Evolutionary conservation across 2,329 filamentous ascomycete genomes (phyloP), one percentile per base, ranked within the genome.

Genomic region (Cladosporium sp.): DNA sequence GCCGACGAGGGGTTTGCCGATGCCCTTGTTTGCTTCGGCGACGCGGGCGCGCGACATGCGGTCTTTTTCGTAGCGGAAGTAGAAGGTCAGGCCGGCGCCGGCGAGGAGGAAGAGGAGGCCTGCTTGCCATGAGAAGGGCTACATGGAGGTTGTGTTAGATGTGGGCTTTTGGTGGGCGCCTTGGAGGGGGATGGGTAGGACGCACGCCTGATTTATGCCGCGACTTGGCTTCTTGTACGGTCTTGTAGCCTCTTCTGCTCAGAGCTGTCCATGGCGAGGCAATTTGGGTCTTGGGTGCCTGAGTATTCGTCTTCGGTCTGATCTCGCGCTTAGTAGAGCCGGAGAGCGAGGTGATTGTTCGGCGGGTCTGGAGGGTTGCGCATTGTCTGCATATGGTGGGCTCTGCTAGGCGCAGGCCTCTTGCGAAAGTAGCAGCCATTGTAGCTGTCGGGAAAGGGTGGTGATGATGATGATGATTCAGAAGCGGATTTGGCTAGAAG

Each of bases 111-210:
- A 97, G 56, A 99, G 78, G 44, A 90, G 61, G 15, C 89, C 92
- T 27, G 92, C 86, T 72, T 89, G 92, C 83, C 88, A 91, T 48
- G 91, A 96, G 75, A 99, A 97, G 24, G 93, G 93, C 85, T 90
- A 57, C 30, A 47, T 39, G 13, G 32, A 2, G 19, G 13, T 34
- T 22, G 50, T 22, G 27, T 51, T 41, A 48, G 45, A 37, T 39
- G 32, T 51, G 24, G 53, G 47, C 40, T 29, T 38, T 51, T 29
- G 53, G 47, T 40, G 50, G 53, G 56, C 49, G 43, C 29, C 43
- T 39, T 30, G 20, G 53, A 48, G 43, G 50, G 55, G 52, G 52
- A 48, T 54, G 48, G 55, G 50, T 51, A 38, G 56, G 54, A 61
- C 69, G 57, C 65, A 73, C 71, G 27, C 75, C 75, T 37, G 70